These are phyloP conservation scores for Pyrenophora tritici-repentis DNA, from an alignment of 2,329 filamentous ascomycete species.

Conservation along the genomic window DNA sequence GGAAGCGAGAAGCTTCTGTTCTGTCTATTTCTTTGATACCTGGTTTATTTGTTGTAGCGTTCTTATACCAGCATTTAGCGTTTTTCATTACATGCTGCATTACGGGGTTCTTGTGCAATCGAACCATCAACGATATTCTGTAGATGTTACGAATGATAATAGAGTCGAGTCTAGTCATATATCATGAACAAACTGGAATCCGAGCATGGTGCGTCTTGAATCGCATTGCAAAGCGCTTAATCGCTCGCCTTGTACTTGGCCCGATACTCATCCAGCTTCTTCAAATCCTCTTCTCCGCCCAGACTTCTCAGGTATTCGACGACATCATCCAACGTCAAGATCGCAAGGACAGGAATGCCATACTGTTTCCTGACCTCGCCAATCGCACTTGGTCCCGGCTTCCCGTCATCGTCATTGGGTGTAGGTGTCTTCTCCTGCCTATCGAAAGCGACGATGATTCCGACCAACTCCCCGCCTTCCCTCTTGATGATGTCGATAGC, in stretches of 20 bases:
- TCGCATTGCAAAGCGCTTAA: conserved; percentile 9
- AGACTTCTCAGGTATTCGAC: conserved; percentile 52
- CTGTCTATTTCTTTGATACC: too few relatives aligned
- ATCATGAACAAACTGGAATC: too few relatives aligned
- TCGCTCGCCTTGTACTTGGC: conserved; percentile 49
- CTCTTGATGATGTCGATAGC: conserved; percentile 86
- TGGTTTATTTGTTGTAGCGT: too few relatives aligned
- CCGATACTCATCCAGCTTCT: conserved; percentile 48
- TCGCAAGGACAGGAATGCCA: conserved; percentile 79
- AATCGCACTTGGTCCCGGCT: conserved; percentile 77
- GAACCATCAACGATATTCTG: too few relatives aligned
- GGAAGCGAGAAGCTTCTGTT: too few relatives aligned
- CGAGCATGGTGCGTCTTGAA: too few relatives aligned
- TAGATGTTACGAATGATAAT: too few relatives aligned
- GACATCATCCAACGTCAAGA: conserved; percentile 84
- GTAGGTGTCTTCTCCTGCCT: conserved; percentile 79
- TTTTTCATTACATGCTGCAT: too few relatives aligned
- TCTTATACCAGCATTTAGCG: too few relatives aligned
- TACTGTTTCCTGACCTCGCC: conserved; percentile 84
- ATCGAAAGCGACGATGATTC: conserved; percentile 87
- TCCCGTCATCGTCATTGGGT: conserved; percentile 64
- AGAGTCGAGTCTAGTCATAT: too few relatives aligned
- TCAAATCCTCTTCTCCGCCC: conserved; percentile 54
- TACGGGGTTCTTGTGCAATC: too few relatives aligned
- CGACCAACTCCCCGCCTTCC: conserved; percentile 82